A percentile compares a stretch with the other conserved stretches of the same genome.
Evolutionary conservation across 495 filamentous ascomycete genomes (phyloP).

Genomic region (Hypomontagnella monticulosa): DNA sequence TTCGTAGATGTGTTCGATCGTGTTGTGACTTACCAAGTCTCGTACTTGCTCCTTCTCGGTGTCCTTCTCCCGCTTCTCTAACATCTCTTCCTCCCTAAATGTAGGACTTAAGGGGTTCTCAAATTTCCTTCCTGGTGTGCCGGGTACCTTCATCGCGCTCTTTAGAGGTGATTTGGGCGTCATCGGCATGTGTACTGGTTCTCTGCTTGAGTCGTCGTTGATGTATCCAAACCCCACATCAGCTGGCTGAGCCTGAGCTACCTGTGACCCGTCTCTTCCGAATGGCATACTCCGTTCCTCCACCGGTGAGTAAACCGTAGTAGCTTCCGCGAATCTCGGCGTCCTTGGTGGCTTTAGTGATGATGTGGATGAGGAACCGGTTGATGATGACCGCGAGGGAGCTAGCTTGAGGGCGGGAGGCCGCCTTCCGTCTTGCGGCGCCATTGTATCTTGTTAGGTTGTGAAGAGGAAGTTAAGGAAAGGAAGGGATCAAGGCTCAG

Average conservation of each 20-base stretch:
- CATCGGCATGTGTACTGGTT: constrained; percentile 60
- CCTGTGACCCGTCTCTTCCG: constrained; percentile 64
- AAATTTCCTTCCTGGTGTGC: constrained; percentile 73
- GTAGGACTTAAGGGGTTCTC: constrained; percentile 83
- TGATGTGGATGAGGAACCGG: constrained; percentile 62
- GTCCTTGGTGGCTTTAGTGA: constrained; percentile 82
- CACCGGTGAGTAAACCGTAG: constrained; percentile 85
- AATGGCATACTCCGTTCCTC: constrained; percentile 73
- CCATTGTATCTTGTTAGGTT: constrained; percentile 41
- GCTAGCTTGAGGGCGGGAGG: constrained; percentile 59
- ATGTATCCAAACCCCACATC: constrained; percentile 96
- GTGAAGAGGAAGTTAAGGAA: constrained; percentile 30
- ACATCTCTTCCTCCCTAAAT: constrained; percentile 81
- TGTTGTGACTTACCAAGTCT: constrained; percentile 75
- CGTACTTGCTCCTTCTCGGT: constrained; percentile 83
- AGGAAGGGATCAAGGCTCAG: constrained; percentile 49
- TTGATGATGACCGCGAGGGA: constrained; percentile 57
- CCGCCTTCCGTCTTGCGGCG: constrained; percentile 56
- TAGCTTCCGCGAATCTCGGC: constrained; percentile 90
- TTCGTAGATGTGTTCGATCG: background rate
- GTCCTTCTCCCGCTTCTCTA: constrained; percentile 80
- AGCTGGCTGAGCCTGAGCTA: constrained; percentile 73
- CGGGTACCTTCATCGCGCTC: constrained; percentile 86
- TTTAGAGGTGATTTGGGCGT: constrained; percentile 81
- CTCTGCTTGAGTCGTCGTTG: constrained; percentile 63